These are phyloP conservation scores for Sphaerobolus stellatus DNA, from an alignment of 1,284 basidiomycete species.

Conservation along the genomic window DNA sequence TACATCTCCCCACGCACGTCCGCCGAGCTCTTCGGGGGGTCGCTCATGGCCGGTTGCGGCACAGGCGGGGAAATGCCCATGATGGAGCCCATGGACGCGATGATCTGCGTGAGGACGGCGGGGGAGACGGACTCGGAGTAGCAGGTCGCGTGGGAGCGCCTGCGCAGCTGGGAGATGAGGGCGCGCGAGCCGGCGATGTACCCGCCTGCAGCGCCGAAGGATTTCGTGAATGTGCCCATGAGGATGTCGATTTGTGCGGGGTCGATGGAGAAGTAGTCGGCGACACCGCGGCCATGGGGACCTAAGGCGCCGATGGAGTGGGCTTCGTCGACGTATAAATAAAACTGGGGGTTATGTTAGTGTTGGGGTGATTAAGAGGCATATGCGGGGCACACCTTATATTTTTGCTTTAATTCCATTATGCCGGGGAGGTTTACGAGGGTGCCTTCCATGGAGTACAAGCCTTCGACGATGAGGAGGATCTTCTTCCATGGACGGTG, in stretches of 20 bases:
- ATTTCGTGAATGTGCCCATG: constrained; percentile 99
- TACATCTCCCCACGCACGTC: constrained; percentile 36
- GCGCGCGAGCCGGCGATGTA: constrained; percentile 87
- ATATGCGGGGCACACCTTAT: constrained; percentile 69
- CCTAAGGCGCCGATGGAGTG: constrained; percentile 97
- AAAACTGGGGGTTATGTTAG: constrained; percentile 62
- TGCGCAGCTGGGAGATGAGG: constrained; percentile 79
- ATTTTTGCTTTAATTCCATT: constrained; percentile 88
- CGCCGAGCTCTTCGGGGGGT: constrained; percentile 28
- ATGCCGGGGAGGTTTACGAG: constrained; percentile 83
- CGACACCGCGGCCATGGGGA: constrained; percentile 90
- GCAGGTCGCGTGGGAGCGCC: constrained; percentile 80
- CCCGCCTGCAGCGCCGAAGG: constrained; percentile 95
- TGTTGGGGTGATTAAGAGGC: constrained; percentile 4
- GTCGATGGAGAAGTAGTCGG: constrained; percentile 91
- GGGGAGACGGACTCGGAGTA: constrained; percentile 94
- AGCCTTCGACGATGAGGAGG: constrained; percentile 89
- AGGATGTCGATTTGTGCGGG: constrained; percentile 86
- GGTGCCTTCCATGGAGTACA: constrained; percentile 99
- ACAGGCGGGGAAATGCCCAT: constrained; percentile 77
- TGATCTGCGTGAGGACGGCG: constrained; percentile 87
- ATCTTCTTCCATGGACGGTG: constrained; percentile 99
- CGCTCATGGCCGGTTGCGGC: constrained; percentile 26
- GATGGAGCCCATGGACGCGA: constrained; percentile 93
- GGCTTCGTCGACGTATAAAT: constrained; percentile 95